phyloP scores from a whole-genome alignment of 2,329 filamentous ascomycete species.

The Colletotrichum sp. region DNA sequence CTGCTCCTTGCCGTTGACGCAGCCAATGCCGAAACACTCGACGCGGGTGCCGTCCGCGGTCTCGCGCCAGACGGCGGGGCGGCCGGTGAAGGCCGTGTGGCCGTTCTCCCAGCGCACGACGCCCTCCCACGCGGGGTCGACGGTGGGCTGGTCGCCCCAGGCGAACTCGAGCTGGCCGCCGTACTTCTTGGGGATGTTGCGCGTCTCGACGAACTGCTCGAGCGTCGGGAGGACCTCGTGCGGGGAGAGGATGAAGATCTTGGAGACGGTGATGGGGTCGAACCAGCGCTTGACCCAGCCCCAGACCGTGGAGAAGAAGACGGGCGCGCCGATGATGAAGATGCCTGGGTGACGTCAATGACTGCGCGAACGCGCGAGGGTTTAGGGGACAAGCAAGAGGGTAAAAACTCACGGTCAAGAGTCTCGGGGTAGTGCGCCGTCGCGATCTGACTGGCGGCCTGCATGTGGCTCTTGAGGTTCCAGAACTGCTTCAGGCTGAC shows the following conservation, averaged over 20 bases:
- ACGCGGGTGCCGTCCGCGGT: conserved; percentile 48
- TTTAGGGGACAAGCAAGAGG: too few species aligned
- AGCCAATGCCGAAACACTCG: conserved; percentile 60
- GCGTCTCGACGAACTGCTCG: conserved; percentile 78
- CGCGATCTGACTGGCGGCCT: conserved; percentile 84
- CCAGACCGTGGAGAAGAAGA: conserved; percentile 93
- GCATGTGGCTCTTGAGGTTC: conserved; percentile 94
- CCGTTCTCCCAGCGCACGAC: conserved; percentile 58
- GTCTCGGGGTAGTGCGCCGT: conserved; percentile 97
- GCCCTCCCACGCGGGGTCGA: conserved; percentile 67
- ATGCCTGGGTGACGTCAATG: conserved; percentile 36
- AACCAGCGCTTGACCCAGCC: conserved; percentile 97
- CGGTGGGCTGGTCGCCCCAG: conserved; percentile 75
- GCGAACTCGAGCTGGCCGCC: conserved; percentile 85
- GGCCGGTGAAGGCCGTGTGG: conserved; percentile 56
- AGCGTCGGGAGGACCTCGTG: conserved; percentile 79
- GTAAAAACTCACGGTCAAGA: conserved; percentile 68
- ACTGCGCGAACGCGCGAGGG: background rate
- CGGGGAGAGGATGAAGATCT: conserved; percentile 87
- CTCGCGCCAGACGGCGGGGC: conserved; percentile 64
- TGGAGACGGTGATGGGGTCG: conserved; percentile 89
- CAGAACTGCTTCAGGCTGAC: conserved; percentile 94
- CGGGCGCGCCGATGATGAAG: conserved; percentile 83
- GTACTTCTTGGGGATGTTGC: conserved; percentile 88
- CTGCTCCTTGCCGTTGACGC: conserved; percentile 47